A percentile compares a stretch with the other conserved stretches of the same genome.
Conservation (phyloP, 208 protist species). For the Wallacemonas sp. region DNA sequence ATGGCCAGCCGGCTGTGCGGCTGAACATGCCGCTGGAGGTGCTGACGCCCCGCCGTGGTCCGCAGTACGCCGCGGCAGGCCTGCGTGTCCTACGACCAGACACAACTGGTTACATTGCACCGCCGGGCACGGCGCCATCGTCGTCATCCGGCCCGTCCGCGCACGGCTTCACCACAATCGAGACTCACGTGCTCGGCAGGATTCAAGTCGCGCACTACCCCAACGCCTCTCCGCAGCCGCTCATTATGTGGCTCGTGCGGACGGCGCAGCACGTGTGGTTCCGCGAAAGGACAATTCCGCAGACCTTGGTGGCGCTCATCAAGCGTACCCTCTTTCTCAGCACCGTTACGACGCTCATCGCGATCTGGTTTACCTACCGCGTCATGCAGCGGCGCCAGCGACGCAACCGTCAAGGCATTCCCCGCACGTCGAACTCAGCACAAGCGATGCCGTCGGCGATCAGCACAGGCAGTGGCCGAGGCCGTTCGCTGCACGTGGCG, state of each 20-base stretch:
- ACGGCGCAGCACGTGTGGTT: conserved; percentile 30
- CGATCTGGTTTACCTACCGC: background rate
- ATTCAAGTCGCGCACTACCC: conserved; percentile 23
- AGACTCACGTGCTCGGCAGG: conserved; percentile 12
- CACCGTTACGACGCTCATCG: background rate
- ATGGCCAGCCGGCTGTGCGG: conserved; percentile 39
- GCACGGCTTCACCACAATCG: background rate
- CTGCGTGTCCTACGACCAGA: conserved; percentile 2
- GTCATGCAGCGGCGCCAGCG: background rate
- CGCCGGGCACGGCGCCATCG: background rate
- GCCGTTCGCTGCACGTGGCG: background rate
- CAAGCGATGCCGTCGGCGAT: no score
- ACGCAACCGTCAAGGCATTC: background rate
- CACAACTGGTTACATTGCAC: background rate
- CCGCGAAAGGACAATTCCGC: conserved; percentile 21
- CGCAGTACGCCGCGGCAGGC: conserved; percentile 19
- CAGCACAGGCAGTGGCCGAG: no score
- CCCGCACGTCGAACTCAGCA: background rate
- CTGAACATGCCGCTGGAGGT: conserved; percentile 58
- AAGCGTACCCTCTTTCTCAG: background rate
- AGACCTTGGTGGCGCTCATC: conserved; percentile 27
- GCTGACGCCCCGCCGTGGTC: conserved; percentile 43
- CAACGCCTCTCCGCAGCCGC: conserved; percentile 22
- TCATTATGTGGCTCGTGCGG: conserved; percentile 35
- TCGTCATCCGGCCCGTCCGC: background rate